Conservation (phyloP, 192 early-diverging fungal genomes). For the Spinellus fusiger region DNA sequence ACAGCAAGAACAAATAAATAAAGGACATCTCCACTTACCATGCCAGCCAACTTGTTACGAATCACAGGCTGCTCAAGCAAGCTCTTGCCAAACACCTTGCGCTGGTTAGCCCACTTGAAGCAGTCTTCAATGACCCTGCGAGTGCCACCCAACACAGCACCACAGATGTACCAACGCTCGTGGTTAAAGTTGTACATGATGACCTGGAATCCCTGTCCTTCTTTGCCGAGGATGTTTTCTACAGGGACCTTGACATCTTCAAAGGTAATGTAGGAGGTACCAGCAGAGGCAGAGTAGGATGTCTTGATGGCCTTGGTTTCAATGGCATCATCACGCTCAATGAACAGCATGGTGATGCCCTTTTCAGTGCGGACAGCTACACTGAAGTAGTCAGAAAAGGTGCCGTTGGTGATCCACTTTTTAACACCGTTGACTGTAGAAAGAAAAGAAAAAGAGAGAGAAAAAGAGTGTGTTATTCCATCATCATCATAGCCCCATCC, state of each 20-base stretch:
- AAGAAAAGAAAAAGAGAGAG: too few relatives aligned
- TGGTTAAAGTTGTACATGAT: slow-evolving; percentile 76
- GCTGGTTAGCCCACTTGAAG: slow-evolving; percentile 68
- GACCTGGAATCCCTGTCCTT: slow-evolving; percentile 61
- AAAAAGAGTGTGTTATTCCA: too few relatives aligned
- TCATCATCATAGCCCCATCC: background rate
- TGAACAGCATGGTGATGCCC: slow-evolving; percentile 66
- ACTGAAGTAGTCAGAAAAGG: slow-evolving; percentile 42
- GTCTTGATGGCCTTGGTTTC: slow-evolving; percentile 63
- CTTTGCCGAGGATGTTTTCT: slow-evolving; percentile 63
- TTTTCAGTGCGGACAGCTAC: slow-evolving; percentile 27
- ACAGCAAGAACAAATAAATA: slow-evolving; percentile 1
- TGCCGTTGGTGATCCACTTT: slow-evolving; percentile 80
- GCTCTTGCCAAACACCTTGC: slow-evolving; percentile 66
- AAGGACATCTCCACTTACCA: slow-evolving; percentile 25
- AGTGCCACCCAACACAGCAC: slow-evolving; percentile 29
- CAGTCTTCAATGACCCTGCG: slow-evolving; percentile 52
- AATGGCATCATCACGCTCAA: slow-evolving; percentile 53
- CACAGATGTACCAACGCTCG: slow-evolving; percentile 55
- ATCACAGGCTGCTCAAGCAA: slow-evolving; percentile 69
- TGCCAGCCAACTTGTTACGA: slow-evolving; percentile 58
- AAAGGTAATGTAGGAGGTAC: slow-evolving; percentile 62
- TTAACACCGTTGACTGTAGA: slow-evolving; percentile 83
- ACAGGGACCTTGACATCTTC: slow-evolving; percentile 72
- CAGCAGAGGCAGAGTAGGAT: slow-evolving; percentile 57